Evolutionary conservation across 176 grass and related monocot genomes (phyloP).

Genomic region (Rhynchospora tenuis): DNA sequence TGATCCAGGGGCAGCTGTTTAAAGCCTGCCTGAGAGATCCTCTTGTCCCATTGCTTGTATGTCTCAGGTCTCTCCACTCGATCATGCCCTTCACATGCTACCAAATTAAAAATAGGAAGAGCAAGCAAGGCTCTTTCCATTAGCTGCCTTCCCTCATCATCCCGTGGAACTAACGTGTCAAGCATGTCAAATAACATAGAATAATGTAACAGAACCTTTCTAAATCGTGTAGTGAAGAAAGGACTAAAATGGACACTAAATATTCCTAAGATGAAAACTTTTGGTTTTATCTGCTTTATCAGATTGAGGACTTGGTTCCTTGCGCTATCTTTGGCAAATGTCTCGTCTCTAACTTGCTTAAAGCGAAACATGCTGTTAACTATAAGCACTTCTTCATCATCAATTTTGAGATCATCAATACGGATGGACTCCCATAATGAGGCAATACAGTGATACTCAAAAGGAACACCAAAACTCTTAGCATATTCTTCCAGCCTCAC

Average conservation of each 20-base stretch:
- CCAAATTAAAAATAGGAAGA: too few species aligned
- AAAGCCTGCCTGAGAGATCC: too few species aligned
- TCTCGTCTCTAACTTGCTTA: not conserved
- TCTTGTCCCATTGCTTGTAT: too few species aligned
- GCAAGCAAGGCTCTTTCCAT: too few species aligned
- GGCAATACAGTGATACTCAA: constrained; percentile 45
- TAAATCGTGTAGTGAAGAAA: constrained; percentile 42
- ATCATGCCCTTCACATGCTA: too few species aligned
- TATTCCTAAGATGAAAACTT: constrained; percentile 27
- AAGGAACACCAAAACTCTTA: constrained; percentile 29
- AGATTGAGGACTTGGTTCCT: constrained; percentile 38
- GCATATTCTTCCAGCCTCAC: constrained; percentile 38
- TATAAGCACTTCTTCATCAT: not conserved
- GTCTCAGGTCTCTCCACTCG: too few species aligned
- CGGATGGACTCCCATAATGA: constrained; percentile 42
- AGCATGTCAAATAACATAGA: not conserved
- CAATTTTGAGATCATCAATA: not conserved
- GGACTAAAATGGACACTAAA: constrained; percentile 33
- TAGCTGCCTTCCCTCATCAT: not conserved
- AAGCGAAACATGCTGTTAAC: not conserved
- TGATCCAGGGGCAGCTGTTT: too few species aligned
- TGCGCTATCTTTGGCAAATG: constrained; percentile 19
- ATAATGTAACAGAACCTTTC: constrained; percentile 38
- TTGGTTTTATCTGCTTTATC: constrained; percentile 35
- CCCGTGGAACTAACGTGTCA: not conserved